These are phyloP conservation scores for Scheffersomyces titani DNA, from an alignment of 1,139 yeast genomes.

Conservation along the genomic window DNA sequence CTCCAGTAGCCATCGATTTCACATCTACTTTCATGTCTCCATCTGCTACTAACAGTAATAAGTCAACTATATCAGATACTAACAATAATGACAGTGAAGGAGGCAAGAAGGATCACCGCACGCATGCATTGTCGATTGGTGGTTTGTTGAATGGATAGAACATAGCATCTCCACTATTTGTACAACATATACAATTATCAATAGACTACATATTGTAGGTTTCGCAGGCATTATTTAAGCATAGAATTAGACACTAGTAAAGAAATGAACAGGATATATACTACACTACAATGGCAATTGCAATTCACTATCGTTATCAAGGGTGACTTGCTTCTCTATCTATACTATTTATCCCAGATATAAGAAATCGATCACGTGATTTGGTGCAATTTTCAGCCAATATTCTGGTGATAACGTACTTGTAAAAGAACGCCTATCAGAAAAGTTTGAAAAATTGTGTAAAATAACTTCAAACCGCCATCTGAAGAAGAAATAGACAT, in stretches of 20 bases:
- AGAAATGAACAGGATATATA: not conserved
- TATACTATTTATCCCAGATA: not conserved
- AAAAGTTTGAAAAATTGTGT: not conserved
- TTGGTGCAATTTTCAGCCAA: conserved; percentile 7
- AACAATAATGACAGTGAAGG: conserved; percentile 10
- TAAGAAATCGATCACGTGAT: conserved; percentile 7
- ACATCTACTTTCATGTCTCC: conserved; percentile 21
- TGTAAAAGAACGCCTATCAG: not conserved
- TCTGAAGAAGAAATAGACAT: not conserved
- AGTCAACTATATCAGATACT: not conserved
- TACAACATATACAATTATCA: not conserved
- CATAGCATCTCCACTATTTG: not conserved
- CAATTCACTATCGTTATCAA: not conserved
- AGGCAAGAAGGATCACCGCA: conserved; percentile 11
- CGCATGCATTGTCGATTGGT: conserved; percentile 32
- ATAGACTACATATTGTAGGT: not conserved
- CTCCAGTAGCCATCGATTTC: conserved; percentile 33
- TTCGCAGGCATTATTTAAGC: not conserved
- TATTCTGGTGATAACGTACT: not conserved
- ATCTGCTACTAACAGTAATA: not conserved
- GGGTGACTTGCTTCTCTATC: not conserved
- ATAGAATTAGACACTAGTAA: not conserved
- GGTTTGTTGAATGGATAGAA: conserved; percentile 33
- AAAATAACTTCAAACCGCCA: not conserved
- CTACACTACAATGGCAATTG: not conserved